Evolutionary conservation across 495 filamentous ascomycete species (phyloP), one percentile per base, ranked within the genome.

Genomic region (Monascus purpureus): DNA sequence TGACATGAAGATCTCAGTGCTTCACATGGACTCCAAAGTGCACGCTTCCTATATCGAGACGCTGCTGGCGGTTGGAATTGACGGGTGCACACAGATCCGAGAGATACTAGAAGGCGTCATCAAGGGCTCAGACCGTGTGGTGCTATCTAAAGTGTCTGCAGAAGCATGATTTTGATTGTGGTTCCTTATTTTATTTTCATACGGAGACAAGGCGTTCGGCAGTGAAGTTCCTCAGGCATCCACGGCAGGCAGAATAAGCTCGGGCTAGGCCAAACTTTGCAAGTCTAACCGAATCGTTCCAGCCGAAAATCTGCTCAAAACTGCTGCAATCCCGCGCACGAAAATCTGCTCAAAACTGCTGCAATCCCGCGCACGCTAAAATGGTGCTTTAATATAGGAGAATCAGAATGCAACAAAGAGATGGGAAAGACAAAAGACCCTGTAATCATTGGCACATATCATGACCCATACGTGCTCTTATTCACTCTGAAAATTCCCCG

Each of bases 61-160:
- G 1, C 92, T 97, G 83, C 53, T 95, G 42, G 83, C 79, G 0
- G 84, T 90, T 8, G 92, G 79, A 0, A 75, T 94, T 25, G 88
- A 93, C 55, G 90, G 86, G 25, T 96, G 92, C 55, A 79, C 72
- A 53, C 79, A 86, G 55, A 68, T 97, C 16, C 70, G 80, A 38
- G 73, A 78, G 45, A 72, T 94, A 19, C 48, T 92, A 29, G 63
- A 72, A 30, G 72, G 72, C 33, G 71, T 76, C 13, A 56, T 65
- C 30, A 61, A 60, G 39, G 55, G 49, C 15, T 56, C 57, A 7
- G 52, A 38, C 17, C 37, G 41, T 34, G 43, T 29, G 14, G 28
- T 37, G 20, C 7, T 29, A 14, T 14, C 39, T 12, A 28, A 2
- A 17, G 2, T 19, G 13, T 12, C 17, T 15, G 36, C 5, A 30